Conservation (phyloP, 2,329 filamentous ascomycete genomes). For the Fusarium bulbicola region DNA sequence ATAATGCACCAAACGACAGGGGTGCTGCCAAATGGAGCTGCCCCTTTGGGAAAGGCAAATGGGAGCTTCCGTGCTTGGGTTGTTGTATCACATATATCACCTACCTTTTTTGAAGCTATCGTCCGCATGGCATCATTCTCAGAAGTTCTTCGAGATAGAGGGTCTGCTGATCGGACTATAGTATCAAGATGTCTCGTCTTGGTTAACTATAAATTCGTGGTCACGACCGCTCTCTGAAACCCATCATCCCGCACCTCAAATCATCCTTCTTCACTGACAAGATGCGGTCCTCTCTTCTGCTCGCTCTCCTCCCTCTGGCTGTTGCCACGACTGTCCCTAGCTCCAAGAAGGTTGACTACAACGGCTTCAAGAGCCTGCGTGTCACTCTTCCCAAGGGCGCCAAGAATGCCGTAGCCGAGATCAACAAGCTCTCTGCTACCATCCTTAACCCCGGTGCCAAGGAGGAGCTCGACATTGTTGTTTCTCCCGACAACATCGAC, state of each 20-base stretch:
- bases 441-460: conserved; percentile 24
- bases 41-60: conserved; percentile 26
- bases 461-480: conserved; percentile 24
- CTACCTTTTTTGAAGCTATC: conserved; percentile 26
- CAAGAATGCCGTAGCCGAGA: conserved; percentile 3
- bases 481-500: conserved; percentile 27
- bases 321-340: conserved; percentile 16
- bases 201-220: conserved; percentile 9
- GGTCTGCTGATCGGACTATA: conserved; percentile 1
- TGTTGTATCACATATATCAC: conserved; percentile 29
- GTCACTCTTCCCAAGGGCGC: conserved; percentile 21
- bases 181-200: neutral
- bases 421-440: conserved; percentile 28
- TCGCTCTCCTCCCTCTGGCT: conserved; percentile 22
- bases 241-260: neutral
- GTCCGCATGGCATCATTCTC: conserved; percentile 25
- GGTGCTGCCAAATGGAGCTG: neutral
- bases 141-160: conserved; percentile 15
- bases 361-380: conserved; percentile 32
- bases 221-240: neutral
- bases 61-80: conserved; percentile 30
- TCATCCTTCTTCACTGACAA: conserved; percentile 7
- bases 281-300: conserved; percentile 13
- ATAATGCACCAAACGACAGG: conserved; percentile 16
- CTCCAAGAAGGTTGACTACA: conserved; percentile 34